Base-by-base conservation (phyloP, 768 basidiomycete species). In the Ramaria sp. region DNA sequence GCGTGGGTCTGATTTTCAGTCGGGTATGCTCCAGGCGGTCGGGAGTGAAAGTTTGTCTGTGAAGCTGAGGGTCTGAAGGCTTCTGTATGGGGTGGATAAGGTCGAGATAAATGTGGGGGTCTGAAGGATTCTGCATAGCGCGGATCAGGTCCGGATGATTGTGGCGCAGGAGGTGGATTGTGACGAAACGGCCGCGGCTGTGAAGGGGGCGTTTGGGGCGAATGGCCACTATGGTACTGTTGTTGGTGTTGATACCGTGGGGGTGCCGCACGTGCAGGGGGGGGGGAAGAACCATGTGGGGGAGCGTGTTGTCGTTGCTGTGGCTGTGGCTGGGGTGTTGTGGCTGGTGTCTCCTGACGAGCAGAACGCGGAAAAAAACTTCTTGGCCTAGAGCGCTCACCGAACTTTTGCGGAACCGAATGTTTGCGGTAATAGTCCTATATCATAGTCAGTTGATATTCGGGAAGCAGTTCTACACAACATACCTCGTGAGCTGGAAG, bases 401-500 rank as follows among this genome's bases (percentile, higher is more conserved):
- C 75, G 4, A 27, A 17, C 27, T 38, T 38, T n/a, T 20, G 24
- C 15, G 85, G 84, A 0, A 88, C 80, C 12, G 84, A 84, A 62
- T 83, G 69, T 51, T 70, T 75, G 59, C 84, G 73, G 68, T 86
- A 88, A 63, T 73, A 83, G 45, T 71, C 74, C 80, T 82, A 56
- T 27, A 17, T 34, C 38, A 52, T 11, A 7, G 39, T 22, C 11
- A 57, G 38, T 13, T n/a, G 57, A 12, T n/a, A 15, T 17, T 43
- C 50, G 20, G 31, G 30, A 7, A 20, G 45, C 34, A 57, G 20
- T 27, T 54, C 51, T 31, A 2, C 47, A 37, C 39, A 57, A 12
- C 15, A 34, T 49, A 83, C 82, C 74, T 90, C 88, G 53, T 86
- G 78, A 9, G 66, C 71, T 3, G 69, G 68, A 1, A 78, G 67